Evolutionary conservation across 768 basidiomycete genomes (phyloP), one percentile per base, ranked within the genome.

Genomic region (Trametes cinnabarina): DNA sequence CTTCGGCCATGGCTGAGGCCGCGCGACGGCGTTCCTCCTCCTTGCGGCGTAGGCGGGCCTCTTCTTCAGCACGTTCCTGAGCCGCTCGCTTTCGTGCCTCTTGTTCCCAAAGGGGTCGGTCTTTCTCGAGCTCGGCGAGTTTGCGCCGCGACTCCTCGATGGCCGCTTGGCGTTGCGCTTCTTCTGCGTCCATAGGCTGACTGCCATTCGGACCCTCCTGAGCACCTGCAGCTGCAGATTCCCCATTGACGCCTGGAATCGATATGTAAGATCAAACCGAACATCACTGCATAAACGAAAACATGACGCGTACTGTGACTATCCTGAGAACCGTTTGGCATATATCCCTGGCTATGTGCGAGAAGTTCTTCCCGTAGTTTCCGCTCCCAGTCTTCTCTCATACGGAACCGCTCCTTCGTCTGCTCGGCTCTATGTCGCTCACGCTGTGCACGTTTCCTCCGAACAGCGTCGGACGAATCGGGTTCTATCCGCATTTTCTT

Each of bases 131-230:
- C 62, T 89, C 84, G 4, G 81, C 84, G 37, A 88, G 74, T 65
- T 88, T 90, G 40, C 82, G 79, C 41, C 83, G 80, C 4, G 87
- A 87, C 66, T 87, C 84, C 19, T 79, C 82, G 57, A 89, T 82
- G 25, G 72, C 73, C 14, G 76, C 76, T 42, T 66, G 71, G 48
- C 74, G 76, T 4, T 64, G 66, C 12, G 66, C 71, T 26, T 81
- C 79, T 39, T 77, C 70, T 46, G 55, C 51, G n/a, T 28, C 50
- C 10, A 15, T 11, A 15, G 53, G 17, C 20, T 47, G 20, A 25
- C 25, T 12, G 12, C 6, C 4, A 32, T 12, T 28, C 30, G n/a
- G 3, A 19, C 14, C 41, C 5, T 15, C 14, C 12, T 55, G 53
- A 5, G 52, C n/a, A 32, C 28, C 22, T 9, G 32, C 25, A 3